These are phyloP conservation scores for Stentor roeselii DNA, from an alignment of 73 alveolate species.

Conservation along the genomic window DNA sequence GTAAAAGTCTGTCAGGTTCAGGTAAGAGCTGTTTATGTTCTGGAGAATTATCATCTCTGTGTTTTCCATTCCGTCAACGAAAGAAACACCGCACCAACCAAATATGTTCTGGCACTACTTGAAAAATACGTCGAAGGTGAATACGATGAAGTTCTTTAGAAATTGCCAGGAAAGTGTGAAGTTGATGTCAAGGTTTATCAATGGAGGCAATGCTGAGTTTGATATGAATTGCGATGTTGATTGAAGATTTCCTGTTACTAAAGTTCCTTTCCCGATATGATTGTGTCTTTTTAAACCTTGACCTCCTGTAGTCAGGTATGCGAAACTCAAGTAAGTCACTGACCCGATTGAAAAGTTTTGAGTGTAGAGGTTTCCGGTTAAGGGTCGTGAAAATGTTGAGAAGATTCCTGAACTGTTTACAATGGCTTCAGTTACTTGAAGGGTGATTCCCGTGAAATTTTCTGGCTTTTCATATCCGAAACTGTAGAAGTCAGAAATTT, in stretches of 20 bases:
- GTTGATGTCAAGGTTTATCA: not conserved
- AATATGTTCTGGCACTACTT: not conserved
- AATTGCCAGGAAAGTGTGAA: not conserved
- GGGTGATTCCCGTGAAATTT: not conserved
- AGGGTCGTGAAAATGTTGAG: not conserved
- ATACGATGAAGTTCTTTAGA: not conserved
- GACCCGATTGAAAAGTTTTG: too few species aligned
- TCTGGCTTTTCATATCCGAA: not conserved
- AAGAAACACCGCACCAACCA: conserved; percentile 17
- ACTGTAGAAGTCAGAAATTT: not conserved
- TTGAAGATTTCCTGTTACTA: not conserved
- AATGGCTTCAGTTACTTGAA: too few species aligned
- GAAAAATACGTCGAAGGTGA: not conserved
- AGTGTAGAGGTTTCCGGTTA: not conserved
- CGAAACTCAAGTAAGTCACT: too few species aligned
- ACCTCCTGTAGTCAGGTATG: not conserved
- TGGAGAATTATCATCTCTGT: conserved; percentile 1
- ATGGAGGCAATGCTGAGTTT: not conserved
- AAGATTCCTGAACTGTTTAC: not conserved
- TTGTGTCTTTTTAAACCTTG: not conserved
- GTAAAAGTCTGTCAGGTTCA: not conserved
- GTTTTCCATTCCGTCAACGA: not conserved
- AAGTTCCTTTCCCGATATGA: not conserved
- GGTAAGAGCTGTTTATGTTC: not conserved
- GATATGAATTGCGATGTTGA: not conserved